phyloP scores from a whole-genome alignment of 208 protist genomes.

The Paratrypanosoma confusum region DNA sequence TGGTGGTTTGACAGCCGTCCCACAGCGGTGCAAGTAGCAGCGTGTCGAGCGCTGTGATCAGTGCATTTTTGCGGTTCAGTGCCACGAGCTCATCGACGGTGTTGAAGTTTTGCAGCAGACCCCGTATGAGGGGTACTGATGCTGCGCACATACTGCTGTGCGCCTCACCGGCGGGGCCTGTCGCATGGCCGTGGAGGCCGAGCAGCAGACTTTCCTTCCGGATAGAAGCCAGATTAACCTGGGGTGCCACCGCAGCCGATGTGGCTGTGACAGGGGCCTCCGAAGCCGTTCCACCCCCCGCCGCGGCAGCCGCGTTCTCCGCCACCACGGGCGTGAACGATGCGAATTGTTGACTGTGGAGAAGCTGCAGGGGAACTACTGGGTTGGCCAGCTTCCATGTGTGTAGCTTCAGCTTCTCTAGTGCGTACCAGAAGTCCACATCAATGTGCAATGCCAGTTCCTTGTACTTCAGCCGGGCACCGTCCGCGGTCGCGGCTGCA shows the following conservation, averaged over 20 bases:
- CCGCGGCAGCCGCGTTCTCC: conserved; percentile 23
- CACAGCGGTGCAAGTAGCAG: conserved; percentile 16
- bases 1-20: background rate
- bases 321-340: conserved; percentile 6
- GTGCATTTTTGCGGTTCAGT: conserved; percentile 5
- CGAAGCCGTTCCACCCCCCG: conserved; percentile 12
- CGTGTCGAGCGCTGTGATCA: conserved; percentile 11
- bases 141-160: no score
- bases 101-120: conserved; percentile 30
- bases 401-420: conserved; percentile 37
- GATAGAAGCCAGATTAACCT: background rate
- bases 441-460: conserved; percentile 29
- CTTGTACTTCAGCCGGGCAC: conserved; percentile 16
- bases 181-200: background rate
- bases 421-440: conserved; percentile 44
- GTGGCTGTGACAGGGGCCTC: background rate
- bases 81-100: conserved; percentile 8
- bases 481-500: no score
- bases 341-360: conserved; percentile 12
- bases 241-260: background rate
- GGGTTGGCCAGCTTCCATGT: conserved; percentile 44
- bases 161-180: background rate
- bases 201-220: background rate
- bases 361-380: conserved; percentile 20
- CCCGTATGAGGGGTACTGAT: conserved; percentile 7